phyloP scores from a whole-genome alignment of 2,329 filamentous ascomycete genomes.

The Diplodia scrobiculata region DNA sequence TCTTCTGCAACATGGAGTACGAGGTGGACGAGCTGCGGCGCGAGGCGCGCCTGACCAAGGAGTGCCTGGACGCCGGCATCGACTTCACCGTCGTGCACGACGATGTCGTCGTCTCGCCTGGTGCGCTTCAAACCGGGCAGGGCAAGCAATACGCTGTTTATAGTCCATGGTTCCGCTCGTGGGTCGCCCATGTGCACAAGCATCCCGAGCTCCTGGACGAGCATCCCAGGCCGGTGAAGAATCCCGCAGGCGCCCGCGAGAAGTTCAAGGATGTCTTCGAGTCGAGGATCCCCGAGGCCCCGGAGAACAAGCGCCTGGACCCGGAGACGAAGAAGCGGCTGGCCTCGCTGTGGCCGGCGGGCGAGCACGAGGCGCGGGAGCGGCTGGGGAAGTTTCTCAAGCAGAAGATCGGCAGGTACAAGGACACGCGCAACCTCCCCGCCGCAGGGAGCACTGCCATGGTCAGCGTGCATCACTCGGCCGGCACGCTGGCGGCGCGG shows the following conservation, averaged over 20 bases:
- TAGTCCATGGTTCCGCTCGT: conserved; percentile 76
- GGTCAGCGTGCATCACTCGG: conserved; percentile 71
- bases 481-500: conserved; percentile 67
- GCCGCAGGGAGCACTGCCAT: conserved; percentile 64
- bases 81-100: conserved; percentile 75
- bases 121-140: conserved; percentile 63
- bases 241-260: conserved; percentile 54
- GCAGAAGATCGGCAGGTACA: conserved; percentile 64
- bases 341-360: conserved; percentile 68
- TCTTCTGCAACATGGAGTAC: conserved; percentile 86
- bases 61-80: conserved; percentile 64
- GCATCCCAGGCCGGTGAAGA: conserved; percentile 60
- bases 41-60: conserved; percentile 67
- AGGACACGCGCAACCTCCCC: conserved; percentile 67
- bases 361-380: conserved; percentile 69
- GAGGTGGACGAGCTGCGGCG: conserved; percentile 86
- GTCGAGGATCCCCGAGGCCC: conserved; percentile 61
- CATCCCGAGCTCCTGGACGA: conserved; percentile 68
- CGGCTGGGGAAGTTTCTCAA: conserved; percentile 69
- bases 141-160: conserved; percentile 85
- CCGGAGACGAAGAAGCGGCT: conserved; percentile 62
- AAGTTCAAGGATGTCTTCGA: conserved; percentile 62
- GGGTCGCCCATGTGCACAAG: conserved; percentile 71
- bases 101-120: conserved; percentile 78
- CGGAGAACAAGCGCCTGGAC: conserved; percentile 63